These are phyloP conservation scores for Mesotaenium endlicherianum DNA, from an alignment of 139 green algal species.

Conservation along the genomic window DNA sequence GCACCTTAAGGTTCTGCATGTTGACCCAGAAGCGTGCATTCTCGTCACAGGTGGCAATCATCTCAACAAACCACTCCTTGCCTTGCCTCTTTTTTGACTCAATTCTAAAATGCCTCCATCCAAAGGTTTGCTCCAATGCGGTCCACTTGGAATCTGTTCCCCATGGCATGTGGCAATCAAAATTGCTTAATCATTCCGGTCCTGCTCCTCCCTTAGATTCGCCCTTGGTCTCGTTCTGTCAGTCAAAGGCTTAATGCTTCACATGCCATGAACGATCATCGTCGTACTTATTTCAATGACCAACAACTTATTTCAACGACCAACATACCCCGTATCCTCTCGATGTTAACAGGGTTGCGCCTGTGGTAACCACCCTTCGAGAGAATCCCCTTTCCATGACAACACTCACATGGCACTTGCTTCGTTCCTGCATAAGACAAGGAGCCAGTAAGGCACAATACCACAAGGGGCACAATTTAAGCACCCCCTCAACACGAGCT, in stretches of 20 bases:
- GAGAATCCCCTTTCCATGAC: no score
- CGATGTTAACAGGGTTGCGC: slow-evolving; percentile 47
- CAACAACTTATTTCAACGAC: background rate
- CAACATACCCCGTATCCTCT: background rate
- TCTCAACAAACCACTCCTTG: slow-evolving; percentile 55
- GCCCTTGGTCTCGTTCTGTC: background rate
- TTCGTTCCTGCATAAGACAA: no score
- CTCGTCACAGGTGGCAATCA: slow-evolving; percentile 62
- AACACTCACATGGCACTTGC: no score
- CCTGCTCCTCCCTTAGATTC: background rate
- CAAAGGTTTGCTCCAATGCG: slow-evolving; percentile 66
- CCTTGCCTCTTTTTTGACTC: slow-evolving; percentile 58
- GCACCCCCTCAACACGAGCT: no score
- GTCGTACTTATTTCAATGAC: background rate
- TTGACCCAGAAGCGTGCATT: slow-evolving; percentile 60
- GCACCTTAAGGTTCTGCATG: slow-evolving; percentile 16
- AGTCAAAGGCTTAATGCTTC: background rate
- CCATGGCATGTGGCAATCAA: background rate
- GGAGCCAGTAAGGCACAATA: no score
- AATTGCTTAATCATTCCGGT: background rate
- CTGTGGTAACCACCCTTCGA: slow-evolving; percentile 58
- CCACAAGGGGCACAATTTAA: no score
- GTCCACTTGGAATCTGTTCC: slow-evolving; percentile 63
- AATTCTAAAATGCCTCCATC: slow-evolving; percentile 63
- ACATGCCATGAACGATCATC: background rate